Base-by-base conservation (phyloP, 2,329 filamentous ascomycete genomes). In the Plectosphaerella sp. region DNA sequence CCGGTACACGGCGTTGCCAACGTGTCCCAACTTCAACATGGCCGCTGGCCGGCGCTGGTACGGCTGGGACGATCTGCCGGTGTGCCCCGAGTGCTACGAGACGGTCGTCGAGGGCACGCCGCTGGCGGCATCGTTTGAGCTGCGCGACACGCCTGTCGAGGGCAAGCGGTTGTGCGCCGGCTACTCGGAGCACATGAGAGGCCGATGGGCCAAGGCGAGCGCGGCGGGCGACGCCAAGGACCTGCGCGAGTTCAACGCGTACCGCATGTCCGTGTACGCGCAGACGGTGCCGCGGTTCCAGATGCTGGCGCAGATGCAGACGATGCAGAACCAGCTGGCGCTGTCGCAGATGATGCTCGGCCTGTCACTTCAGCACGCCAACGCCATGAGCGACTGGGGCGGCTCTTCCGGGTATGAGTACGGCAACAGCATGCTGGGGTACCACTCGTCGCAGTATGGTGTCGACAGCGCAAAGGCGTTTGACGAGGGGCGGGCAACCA, bases 351-450 rank as follows among this genome's bases (percentile, higher is more conserved):
- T 59, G 22, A 48, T 48, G 47, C 35, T 48, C 10, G 18, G 47
- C 6, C 16, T 41, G 20, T 48, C 47, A 8, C 39, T 39, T n/a
- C 47, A 48, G 62, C 61, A 68, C 10, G 66, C 66, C 35, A 67
- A 67, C 2, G 50, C 59, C 12, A 43, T 65, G 47, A 65, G 68
- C 14, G 64, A 69, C 16, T 48, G 47, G 47, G 47, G 37, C 47
- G 39, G 18, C 15, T 36, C 47, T 2, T 41, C 47, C 3, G 64
- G 65, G 0, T 50, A 69, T 18, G 42, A 57, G 48, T 65, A 72
- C 47, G 70, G 70, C 0, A 71, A 63, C 45, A 68, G 59, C 46
- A 56, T 57, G 1, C 25, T 70, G 1, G 70, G 70, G 0, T 72
- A 67, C 56, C 61, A 72, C 41, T 66, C 65, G 36, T 70, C 68